Conservation (phyloP, 495 filamentous ascomycete genomes). For the Aspergillus saccharolyticus region DNA sequence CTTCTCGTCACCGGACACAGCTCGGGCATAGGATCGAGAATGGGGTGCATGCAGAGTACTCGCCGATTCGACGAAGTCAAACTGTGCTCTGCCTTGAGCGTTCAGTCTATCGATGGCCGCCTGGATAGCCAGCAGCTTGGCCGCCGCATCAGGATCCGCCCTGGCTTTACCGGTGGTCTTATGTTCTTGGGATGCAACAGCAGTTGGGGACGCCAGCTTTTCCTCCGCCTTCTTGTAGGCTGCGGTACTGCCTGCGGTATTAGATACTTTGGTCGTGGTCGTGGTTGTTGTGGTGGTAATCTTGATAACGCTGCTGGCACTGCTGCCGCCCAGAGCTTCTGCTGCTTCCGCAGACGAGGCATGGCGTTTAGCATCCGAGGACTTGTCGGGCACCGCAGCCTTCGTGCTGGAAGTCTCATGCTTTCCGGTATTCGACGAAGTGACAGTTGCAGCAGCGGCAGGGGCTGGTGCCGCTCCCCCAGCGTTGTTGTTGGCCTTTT, state of each 20-base stretch:
- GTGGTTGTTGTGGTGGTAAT: neutral
- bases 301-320: neutral
- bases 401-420: neutral
- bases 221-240: neutral
- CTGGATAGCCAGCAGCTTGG: neutral
- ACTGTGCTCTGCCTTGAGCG: neutral
- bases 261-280: neutral
- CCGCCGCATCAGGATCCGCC: too few species aligned
- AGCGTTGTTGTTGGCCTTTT: neutral
- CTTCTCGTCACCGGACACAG: too few species aligned
- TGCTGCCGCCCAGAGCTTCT: neutral
- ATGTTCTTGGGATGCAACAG: neutral
- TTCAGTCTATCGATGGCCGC: neutral
- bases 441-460: neutral
- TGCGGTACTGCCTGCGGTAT: neutral
- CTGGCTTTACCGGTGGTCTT: neutral
- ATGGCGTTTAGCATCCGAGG: too few species aligned
- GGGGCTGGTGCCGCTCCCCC: neutral
- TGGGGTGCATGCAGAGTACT: too few species aligned
- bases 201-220: neutral
- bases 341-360: neutral
- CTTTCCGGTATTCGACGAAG: neutral
- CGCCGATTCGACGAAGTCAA: neutral
- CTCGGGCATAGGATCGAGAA: too few species aligned
- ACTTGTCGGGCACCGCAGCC: neutral